Percentiles rank a stretch among this genome's conserved stretches.
These are phyloP conservation scores for Usnea hakonensis DNA, from an alignment of 495 filamentous ascomycete species.

Conservation along the genomic window DNA sequence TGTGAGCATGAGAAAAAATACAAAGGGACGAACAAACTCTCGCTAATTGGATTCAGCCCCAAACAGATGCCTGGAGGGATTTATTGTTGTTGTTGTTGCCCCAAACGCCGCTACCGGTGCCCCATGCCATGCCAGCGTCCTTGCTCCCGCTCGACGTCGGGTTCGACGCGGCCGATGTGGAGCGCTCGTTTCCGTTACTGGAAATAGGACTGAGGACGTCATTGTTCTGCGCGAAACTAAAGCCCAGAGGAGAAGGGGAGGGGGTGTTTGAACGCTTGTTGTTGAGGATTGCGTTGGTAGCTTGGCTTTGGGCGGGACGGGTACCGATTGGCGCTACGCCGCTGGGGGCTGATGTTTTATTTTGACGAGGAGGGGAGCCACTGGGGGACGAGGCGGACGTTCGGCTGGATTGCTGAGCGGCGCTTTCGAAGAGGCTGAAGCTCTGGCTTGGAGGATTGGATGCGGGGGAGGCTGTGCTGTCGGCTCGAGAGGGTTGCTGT, in stretches of 20 bases:
- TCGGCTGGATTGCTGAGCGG: conserved; percentile 67
- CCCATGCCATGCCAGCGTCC: conserved; percentile 55
- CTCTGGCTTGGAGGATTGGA: conserved; percentile 52
- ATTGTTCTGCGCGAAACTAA: conserved; percentile 54
- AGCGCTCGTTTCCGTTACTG: conserved; percentile 44
- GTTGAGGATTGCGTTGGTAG: conserved; percentile 51
- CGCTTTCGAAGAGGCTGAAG: conserved; percentile 59
- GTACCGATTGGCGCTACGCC: conserved; percentile 91
- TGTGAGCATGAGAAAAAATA: not conserved
- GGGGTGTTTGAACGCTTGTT: conserved; percentile 87
- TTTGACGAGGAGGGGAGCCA: conserved; percentile 72
- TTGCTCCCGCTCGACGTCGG: conserved; percentile 41
- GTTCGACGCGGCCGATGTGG: conserved; percentile 55
- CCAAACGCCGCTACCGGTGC: conserved; percentile 65
- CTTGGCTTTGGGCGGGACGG: conserved; percentile 55
- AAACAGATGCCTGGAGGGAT: conserved; percentile 17
- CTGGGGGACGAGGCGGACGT: conserved; percentile 87
- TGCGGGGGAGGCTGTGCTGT: conserved; percentile 80
- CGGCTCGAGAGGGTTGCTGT: conserved; percentile 67
- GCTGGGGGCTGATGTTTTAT: conserved; percentile 45
- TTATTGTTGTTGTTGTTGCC: conserved; percentile 44
- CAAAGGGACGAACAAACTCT: not conserved
- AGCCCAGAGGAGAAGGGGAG: conserved; percentile 78
- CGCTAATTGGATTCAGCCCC: conserved; percentile 8
- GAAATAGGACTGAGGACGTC: conserved; percentile 39